Percentiles rank a stretch among this genome's conserved stretches.
phyloP scores from a whole-genome alignment of 2,329 filamentous ascomycete genomes.

The Neonectria punicea region DNA sequence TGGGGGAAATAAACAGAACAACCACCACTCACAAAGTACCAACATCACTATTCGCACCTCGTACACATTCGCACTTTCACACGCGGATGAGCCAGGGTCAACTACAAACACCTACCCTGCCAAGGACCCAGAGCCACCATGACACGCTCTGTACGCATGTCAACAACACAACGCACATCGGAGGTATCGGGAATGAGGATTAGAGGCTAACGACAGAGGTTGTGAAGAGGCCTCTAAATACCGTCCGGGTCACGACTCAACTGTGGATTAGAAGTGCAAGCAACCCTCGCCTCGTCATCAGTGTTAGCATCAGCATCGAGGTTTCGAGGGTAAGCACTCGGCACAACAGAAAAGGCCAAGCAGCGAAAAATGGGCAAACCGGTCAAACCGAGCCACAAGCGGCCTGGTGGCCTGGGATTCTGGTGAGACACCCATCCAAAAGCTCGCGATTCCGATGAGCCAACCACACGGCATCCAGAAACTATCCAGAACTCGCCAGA shows the following conservation, averaged over 20 bases:
- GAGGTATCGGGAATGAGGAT: background rate
- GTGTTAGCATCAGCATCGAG: background rate
- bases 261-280: background rate
- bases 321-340: background rate
- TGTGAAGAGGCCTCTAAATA: background rate
- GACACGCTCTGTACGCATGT: background rate
- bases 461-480: background rate
- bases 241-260: background rate
- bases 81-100: background rate
- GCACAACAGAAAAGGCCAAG: too few species aligned
- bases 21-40: conserved; percentile 8
- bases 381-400: background rate
- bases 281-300: background rate
- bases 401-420: background rate
- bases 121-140: background rate
- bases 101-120: too few species aligned
- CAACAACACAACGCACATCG: background rate
- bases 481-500: conserved; percentile 16
- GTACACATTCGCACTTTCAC: background rate
- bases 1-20: conserved; percentile 2
- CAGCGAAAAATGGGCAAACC: background rate
- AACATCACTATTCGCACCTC: background rate
- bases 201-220: background rate
- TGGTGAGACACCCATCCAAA: background rate
- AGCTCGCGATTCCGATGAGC: conserved; percentile 13